These are phyloP conservation scores for Castanea crenata DNA, from an alignment of 306 rosid species.

Conservation along the genomic window DNA sequence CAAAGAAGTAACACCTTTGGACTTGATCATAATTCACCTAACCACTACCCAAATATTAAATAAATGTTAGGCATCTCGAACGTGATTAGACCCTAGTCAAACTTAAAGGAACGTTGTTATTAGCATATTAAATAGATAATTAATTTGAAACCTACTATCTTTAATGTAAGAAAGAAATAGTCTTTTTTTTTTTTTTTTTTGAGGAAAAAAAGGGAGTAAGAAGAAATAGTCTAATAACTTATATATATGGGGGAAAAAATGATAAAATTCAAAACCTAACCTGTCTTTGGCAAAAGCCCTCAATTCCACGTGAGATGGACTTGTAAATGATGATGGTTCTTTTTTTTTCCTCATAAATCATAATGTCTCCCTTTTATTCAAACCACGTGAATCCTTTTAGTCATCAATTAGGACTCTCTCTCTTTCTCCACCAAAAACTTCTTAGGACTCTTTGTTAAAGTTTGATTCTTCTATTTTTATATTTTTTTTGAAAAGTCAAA, in stretches of 20 bases:
- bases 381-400: constrained; percentile 11
- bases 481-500: constrained; percentile 9
- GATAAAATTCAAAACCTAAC: not conserved
- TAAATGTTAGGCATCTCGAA: too few species aligned
- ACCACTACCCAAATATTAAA: too few species aligned
- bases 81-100: too few species aligned
- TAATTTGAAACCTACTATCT: too few species aligned
- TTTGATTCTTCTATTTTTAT: not conserved
- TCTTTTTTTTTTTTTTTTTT: too few species aligned
- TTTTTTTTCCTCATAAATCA: not conserved
- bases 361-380: not conserved
- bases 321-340: not conserved
- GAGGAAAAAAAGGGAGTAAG: not conserved
- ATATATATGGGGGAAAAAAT: not conserved
- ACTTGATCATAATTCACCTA: too few species aligned
- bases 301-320: not conserved
- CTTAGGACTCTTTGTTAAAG: not conserved
- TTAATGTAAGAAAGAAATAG: too few species aligned
- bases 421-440: not conserved
- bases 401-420: not conserved
- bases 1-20: too few species aligned
- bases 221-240: not conserved
- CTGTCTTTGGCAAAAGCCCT: not conserved
- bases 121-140: too few species aligned
- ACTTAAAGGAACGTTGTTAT: too few species aligned